These are phyloP conservation scores for Syzygium aromaticum DNA, from an alignment of 345 rosid species.

Conservation along the genomic window DNA sequence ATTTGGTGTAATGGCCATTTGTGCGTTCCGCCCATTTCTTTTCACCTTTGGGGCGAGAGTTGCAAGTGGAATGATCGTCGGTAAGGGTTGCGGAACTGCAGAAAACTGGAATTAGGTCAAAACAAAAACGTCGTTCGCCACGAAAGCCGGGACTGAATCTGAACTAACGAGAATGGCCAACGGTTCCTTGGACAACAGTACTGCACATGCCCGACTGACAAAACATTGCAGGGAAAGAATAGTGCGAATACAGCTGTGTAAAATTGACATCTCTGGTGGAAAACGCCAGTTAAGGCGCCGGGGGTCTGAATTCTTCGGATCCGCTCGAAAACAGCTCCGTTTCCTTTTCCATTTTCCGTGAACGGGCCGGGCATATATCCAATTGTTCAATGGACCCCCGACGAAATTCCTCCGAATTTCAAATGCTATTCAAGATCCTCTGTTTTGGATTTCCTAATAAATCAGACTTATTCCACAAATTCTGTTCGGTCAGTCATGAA, in stretches of 20 bases:
- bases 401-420: background rate
- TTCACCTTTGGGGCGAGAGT: background rate
- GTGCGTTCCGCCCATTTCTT: background rate
- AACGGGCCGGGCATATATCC: background rate
- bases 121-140: background rate
- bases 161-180: background rate
- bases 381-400: background rate
- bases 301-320: background rate
- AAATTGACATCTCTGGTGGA: background rate
- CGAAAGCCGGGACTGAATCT: background rate
- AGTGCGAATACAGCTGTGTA: background rate
- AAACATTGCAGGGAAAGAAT: background rate
- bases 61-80: background rate
- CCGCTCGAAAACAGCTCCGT: background rate
- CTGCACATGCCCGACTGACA: background rate
- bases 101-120: background rate
- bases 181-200: background rate
- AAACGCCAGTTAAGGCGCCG: background rate
- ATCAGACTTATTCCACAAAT: background rate
- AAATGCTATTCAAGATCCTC: background rate
- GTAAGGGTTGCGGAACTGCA: background rate
- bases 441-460: background rate
- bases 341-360: background rate
- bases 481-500: background rate
- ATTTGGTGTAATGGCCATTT: background rate